Conservation (phyloP, 306 rosid species). For the Sophora flavescens region DNA sequence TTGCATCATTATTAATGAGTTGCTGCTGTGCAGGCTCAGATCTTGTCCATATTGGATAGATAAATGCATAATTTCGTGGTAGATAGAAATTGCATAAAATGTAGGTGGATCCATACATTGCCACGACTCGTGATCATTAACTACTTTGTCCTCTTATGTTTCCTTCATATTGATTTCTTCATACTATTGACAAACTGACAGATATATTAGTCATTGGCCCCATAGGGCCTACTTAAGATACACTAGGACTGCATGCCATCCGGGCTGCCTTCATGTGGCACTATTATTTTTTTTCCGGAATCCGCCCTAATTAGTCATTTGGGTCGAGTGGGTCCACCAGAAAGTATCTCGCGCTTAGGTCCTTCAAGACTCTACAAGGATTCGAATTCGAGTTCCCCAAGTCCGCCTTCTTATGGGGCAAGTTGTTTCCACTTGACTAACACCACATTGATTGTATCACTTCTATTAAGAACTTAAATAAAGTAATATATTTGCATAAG, state of each 20-base stretch:
- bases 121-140: conserved; percentile 18
- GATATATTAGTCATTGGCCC: not conserved
- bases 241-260: not conserved
- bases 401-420: too few species aligned
- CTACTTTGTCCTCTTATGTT: conserved; percentile 24
- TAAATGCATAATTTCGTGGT: not conserved
- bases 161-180: not conserved
- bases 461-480: not conserved
- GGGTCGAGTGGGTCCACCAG: too few species aligned
- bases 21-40: not conserved
- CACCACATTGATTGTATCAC: too few species aligned
- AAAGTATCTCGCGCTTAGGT: too few species aligned
- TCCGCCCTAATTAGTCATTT: too few species aligned
- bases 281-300: too few species aligned
- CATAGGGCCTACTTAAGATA: not conserved
- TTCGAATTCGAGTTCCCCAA: too few species aligned
- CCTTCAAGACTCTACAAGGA: too few species aligned
- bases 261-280: not conserved
- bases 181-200: not conserved
- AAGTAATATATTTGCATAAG: not conserved
- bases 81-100: conserved; percentile 21
- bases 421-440: too few species aligned
- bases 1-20: conserved; percentile 7
- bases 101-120: too few species aligned
- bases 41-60: conserved; percentile 16